These are phyloP conservation scores for Sporobolomyces phaffii DNA, from an alignment of 768 basidiomycete genomes.

Conservation along the genomic window DNA sequence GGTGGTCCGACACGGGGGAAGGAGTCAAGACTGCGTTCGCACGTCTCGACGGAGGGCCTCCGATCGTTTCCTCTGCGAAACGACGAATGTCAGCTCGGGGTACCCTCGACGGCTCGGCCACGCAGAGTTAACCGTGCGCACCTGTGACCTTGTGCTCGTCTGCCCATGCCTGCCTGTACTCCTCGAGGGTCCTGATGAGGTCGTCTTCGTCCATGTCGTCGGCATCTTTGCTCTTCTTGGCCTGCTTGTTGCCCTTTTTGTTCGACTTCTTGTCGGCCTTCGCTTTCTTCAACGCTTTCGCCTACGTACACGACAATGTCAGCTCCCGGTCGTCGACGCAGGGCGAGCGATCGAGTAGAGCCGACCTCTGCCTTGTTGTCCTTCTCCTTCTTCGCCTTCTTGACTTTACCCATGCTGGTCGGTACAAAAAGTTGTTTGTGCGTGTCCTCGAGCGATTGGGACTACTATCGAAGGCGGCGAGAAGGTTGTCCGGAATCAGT, in stretches of 20 bases:
- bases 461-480: neutral
- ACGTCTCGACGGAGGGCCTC: constrained; percentile 72
- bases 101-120: too few relatives aligned
- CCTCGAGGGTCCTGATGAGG: constrained; percentile 75
- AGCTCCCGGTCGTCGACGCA: neutral
- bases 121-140: neutral
- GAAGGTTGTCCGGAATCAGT: neutral
- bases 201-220: constrained; percentile 56
- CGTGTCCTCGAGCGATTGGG: neutral
- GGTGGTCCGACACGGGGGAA: constrained; percentile 64
- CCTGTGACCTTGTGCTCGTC: constrained; percentile 49
- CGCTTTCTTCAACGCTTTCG: constrained; percentile 54
- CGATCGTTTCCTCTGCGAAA: constrained; percentile 76
- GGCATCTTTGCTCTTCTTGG: constrained; percentile 47
- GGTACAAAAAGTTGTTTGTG: neutral
- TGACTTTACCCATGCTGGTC: constrained; percentile 19
- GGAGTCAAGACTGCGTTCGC: constrained; percentile 76
- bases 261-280: constrained; percentile 53
- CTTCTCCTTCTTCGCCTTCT: constrained; percentile 31
- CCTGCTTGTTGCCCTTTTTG: constrained; percentile 56
- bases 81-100: constrained; percentile 50
- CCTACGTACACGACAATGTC: constrained; percentile 42
- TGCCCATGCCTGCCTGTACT: constrained; percentile 67
- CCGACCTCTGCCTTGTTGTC: constrained; percentile 48
- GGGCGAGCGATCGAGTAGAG: neutral